Base-by-base conservation (phyloP, 129 eudicot genomes). In the Tagetes patula region DNA sequence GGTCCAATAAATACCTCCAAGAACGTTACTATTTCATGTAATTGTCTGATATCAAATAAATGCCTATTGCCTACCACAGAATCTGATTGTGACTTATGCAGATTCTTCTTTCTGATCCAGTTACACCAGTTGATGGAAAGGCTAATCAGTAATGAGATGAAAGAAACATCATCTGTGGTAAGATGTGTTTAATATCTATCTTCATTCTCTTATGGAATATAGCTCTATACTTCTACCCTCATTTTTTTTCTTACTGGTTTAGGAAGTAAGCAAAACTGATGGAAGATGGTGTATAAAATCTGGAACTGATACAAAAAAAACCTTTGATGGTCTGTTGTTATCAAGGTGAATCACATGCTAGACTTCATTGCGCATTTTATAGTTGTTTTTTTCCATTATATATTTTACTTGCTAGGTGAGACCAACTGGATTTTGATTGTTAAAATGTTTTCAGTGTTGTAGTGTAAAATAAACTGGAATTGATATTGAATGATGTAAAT, bases 231-330 rank as follows among this genome's bases (percentile, higher is more conserved):
- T 36, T 63, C 72, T 69, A 54, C 80, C 76, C 78, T 62, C 63
- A 41, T 64, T 59, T 33, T 68, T 75, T 64, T 61, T 62, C 70
- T 60, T 65, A 40, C 56, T 74, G 46, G 63, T 82, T 39, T 84
- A 94, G 98, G 97, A 94, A 83, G 85, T 90, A 63, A 81, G 86
- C 70, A 86, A 86, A 58, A 69, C 83, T 74, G 92, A 81, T 82
- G 98, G 98, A 59, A 90, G 98, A 86, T 89, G 90, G 96, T 94
- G 98, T 76, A 84, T 94, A 80, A 82, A 70, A 80, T 89, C 96
- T 63, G 89, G 81, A 67, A 73, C 86, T 41, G 86, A 84, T 52
- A 42, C 46, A 64, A 85, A 60, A 59, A 71, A 82, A 73, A 80
- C 75, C 82, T 79, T 94, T 75, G 86, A 90, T 65, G 97, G 98